These are phyloP conservation scores for Gynostemma pentaphyllum DNA, from an alignment of 306 rosid genomes.

Conservation along the genomic window DNA sequence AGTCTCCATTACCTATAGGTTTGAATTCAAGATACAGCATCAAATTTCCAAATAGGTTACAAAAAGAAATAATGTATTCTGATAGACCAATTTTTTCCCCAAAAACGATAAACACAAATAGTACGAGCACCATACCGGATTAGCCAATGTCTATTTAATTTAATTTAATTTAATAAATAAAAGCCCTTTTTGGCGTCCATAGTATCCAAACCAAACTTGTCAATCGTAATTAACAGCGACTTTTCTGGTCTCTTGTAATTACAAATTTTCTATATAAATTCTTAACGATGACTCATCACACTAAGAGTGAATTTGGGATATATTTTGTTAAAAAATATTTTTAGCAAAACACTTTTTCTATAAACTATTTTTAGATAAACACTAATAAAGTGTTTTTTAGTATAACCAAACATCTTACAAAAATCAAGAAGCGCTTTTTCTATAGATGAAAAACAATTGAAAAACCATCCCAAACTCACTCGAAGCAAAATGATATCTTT, in stretches of 20 bases:
- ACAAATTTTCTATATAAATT: neutral
- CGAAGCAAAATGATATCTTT: constrained; percentile 5
- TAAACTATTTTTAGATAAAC: no score
- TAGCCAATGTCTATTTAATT: neutral
- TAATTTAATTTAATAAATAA: neutral
- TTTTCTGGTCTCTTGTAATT: neutral
- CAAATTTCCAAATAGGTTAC: neutral
- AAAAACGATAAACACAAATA: neutral
- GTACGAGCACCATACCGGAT: neutral
- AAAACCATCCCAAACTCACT: no score
- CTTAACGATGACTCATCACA: neutral
- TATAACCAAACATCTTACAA: no score
- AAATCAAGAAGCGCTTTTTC: no score
- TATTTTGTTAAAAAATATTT: no score
- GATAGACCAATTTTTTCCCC: neutral
- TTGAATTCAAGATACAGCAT: neutral
- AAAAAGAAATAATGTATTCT: neutral
- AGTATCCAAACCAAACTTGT: neutral
- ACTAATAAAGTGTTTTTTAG: no score
- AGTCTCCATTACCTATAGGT: neutral
- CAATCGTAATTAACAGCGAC: neutral
- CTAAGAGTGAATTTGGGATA: no score
- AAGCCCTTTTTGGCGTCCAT: neutral
- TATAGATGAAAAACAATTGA: no score
- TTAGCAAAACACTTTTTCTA: no score